Conservation (phyloP, 805 yeast species). For the Pichia sporocuriosa region DNA sequence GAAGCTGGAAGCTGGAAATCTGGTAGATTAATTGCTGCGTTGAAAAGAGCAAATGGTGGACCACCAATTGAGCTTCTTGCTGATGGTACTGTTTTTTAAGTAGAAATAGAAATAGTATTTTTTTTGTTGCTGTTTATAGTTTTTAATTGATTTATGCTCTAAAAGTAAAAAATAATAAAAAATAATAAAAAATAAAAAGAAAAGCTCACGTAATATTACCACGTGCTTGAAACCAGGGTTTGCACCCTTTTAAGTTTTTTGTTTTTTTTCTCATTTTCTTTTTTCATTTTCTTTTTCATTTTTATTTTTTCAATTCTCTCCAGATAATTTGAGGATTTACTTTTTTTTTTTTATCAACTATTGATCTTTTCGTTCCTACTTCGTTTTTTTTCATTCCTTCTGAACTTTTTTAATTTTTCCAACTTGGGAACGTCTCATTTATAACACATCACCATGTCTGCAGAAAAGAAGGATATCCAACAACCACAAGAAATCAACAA, state of each 20-base stretch:
- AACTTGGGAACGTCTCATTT: constrained; percentile 32
- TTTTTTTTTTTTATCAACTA: neutral
- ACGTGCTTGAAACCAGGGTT: too few species aligned
- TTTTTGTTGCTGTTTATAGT: neutral
- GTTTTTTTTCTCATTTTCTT: too few species aligned
- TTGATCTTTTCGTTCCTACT: neutral
- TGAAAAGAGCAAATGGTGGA: constrained; percentile 42
- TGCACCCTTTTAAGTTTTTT: too few species aligned
- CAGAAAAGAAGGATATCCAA: constrained; percentile 80
- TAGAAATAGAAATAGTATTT: neutral
- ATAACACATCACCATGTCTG: constrained; percentile 46
- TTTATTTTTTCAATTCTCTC: too few species aligned
- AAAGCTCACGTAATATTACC: too few species aligned
- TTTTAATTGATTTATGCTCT: neutral
- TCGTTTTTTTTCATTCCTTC: neutral
- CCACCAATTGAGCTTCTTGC: constrained; percentile 59
- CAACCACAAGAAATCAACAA: constrained; percentile 81
- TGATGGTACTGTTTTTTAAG: constrained; percentile 59
- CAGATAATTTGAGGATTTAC: too few species aligned
- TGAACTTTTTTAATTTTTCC: neutral
- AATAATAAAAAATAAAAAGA: too few species aligned
- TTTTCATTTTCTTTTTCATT: too few species aligned
- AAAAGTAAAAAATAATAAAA: neutral
- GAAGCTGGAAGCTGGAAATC: constrained; percentile 69
- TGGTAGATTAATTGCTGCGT: constrained; percentile 54